Conservation (phyloP, 108 stramenopile genomes). For the Cyclostephanos tholiformis region DNA sequence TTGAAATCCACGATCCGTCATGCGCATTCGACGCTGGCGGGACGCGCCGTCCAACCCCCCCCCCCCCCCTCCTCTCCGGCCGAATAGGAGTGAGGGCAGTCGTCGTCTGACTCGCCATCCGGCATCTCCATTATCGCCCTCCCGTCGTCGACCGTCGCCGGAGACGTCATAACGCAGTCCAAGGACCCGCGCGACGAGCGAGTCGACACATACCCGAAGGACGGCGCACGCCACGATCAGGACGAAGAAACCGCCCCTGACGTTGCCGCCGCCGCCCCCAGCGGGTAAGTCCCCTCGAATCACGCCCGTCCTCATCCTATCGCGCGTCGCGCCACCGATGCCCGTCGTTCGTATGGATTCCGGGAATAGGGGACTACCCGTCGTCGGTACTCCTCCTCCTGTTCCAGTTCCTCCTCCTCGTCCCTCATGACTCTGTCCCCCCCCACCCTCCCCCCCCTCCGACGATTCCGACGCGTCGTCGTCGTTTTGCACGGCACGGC, state of each 20-base stretch:
- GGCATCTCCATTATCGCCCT: not conserved
- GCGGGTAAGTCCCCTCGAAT: not conserved
- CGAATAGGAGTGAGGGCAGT: not conserved
- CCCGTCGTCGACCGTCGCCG: not conserved
- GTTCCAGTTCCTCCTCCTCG: too few relatives aligned
- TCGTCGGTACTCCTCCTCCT: too few relatives aligned
- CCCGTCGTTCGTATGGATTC: too few relatives aligned
- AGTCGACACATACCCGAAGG: too few relatives aligned
- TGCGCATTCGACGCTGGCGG: slow-evolving; percentile 13
- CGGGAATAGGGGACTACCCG: too few relatives aligned
- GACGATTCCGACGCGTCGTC: too few relatives aligned
- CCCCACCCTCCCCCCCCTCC: too few relatives aligned
- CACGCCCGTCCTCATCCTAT: too few relatives aligned
- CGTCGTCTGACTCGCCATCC: not conserved
- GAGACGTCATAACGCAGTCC: not conserved
- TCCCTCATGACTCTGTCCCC: too few relatives aligned
- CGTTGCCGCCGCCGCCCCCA: not conserved
- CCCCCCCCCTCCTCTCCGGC: not conserved
- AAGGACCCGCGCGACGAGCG: not conserved
- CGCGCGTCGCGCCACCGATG: too few relatives aligned
- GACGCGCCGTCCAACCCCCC: slow-evolving; percentile 7
- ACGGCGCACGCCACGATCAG: too few relatives aligned
- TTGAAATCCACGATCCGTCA: slow-evolving; percentile 32
- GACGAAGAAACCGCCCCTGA: not conserved
- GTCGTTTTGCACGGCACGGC: too few relatives aligned